Evolutionary conservation across 1,139 yeast genomes (phyloP), one percentile per base, ranked within the genome.

Genomic region (Blastobotrys ciferrii): DNA sequence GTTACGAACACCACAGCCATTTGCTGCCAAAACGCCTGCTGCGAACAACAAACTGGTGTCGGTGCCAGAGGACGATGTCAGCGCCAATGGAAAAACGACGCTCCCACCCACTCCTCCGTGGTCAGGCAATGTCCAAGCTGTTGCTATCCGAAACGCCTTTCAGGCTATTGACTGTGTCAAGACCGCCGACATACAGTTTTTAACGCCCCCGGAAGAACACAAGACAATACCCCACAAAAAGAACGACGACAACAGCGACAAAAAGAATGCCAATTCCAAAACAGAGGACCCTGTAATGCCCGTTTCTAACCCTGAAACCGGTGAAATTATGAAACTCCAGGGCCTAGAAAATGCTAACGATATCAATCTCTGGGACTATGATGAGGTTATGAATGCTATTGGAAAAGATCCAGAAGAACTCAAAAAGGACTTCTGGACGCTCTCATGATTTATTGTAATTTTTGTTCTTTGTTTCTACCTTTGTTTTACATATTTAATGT

Each of bases 121-220:
- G 65, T 51, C 62, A 1, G 65, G 62, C 4, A 54, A 45, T 36
- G 65, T 61, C 7, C 58, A 59, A 9, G 61, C 65, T 1, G 58
- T 60, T 17, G 58, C 61, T 5, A 54, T 61, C 31, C 56, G 58
- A 25, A 55, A 54, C 14, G 63, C 65, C 9, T 61, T 62, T 45
- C 62, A 54, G 39, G 55, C 62, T 7, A 54, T 61, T 43, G 61
- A 60, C 18, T 53, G 58, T 14, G 60, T 62, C 33, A 58, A 57
- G 47, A 43, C 56, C n/a, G 53, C 56, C 12, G 62, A 58, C 28
- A 51, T 61, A 32, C 63, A 58, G 47, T 57, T 58, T 33, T 49
- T 59, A 44, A 56, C 63, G 12, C 61, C 62, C 1, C 62, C 62
- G 1, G 61, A 56, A 41, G 62, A 60, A 35, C 54, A 47, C 30